Percentiles rank a stretch among this genome's conserved stretches.
phyloP scores from a whole-genome alignment of 345 rosid species.

The Bruguiera gymnorhiza region DNA sequence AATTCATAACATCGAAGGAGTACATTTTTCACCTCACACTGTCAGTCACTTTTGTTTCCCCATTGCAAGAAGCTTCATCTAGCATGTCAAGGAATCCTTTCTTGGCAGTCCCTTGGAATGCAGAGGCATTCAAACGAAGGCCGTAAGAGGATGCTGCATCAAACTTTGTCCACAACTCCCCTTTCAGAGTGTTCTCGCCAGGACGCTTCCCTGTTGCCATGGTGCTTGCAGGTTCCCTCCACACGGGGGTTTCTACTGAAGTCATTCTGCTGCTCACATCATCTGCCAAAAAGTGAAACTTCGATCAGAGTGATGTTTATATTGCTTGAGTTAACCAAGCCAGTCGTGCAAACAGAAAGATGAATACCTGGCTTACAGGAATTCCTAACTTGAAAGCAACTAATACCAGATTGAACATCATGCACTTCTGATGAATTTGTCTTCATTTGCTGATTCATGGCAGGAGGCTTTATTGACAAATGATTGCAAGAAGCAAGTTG shows the following conservation, averaged over 20 bases:
- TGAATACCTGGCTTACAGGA: constrained; percentile 18
- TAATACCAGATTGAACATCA: constrained; percentile 12
- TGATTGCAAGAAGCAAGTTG: constrained; percentile 18
- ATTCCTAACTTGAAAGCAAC: constrained; percentile 17
- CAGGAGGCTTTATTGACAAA: constrained; percentile 17
- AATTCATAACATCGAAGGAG: too few species aligned
- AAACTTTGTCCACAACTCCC: constrained; percentile 88
- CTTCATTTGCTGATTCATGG: constrained; percentile 14
- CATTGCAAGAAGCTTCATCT: constrained; percentile 75
- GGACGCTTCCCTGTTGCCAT: constrained; percentile 53
- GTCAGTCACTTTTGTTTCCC: not conserved
- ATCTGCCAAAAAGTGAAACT: constrained; percentile 24
- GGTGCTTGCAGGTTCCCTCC: constrained; percentile 51
- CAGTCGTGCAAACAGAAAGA: constrained; percentile 3
- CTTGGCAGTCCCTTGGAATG: constrained; percentile 27
- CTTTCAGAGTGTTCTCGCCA: constrained; percentile 88
- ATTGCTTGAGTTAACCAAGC: constrained; percentile 1
- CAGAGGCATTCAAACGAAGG: constrained; percentile 26
- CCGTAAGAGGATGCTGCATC: constrained; percentile 67
- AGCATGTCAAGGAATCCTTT: constrained; percentile 88
- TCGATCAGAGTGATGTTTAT: not conserved
- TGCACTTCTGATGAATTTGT: constrained; percentile 15
- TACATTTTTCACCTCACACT: constrained; percentile 7
- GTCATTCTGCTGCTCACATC: constrained; percentile 21
- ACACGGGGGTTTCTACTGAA: constrained; percentile 48